A percentile compares a stretch with the other conserved stretches of the same genome.
phyloP scores from a whole-genome alignment of 352 stramenopile species.

The Globisporangium orthogonon region DNA sequence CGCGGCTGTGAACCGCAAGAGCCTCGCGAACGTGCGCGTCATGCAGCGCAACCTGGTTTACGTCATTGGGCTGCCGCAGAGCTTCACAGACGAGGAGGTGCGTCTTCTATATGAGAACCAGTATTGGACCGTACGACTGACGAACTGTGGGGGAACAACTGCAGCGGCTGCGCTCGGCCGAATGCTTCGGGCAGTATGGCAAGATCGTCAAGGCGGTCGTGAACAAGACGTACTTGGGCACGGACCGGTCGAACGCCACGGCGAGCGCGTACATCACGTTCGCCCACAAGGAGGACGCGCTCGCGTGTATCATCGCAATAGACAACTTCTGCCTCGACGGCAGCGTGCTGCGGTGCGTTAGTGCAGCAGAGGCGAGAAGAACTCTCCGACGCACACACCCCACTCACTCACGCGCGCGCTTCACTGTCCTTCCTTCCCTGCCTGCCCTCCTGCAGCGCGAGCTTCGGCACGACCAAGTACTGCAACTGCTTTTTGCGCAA shows the following conservation, averaged over 20 bases:
- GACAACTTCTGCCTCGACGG: constrained; percentile 88
- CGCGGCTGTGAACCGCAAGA: constrained; percentile 62
- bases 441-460: constrained; percentile 44
- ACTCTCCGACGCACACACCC: neutral
- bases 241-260: constrained; percentile 62
- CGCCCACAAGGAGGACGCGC: constrained; percentile 84
- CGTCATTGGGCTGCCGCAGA: constrained; percentile 87
- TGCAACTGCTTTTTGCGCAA: constrained; percentile 93
- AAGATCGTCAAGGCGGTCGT: constrained; percentile 92
- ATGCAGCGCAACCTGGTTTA: constrained; percentile 95
- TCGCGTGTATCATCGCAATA: constrained; percentile 88
- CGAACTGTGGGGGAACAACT: neutral
- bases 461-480: constrained; percentile 95
- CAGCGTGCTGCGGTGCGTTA: constrained; percentile 50
- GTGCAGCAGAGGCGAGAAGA: no score
- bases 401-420: neutral
- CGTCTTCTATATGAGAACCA: no score
- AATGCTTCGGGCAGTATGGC: constrained; percentile 93
- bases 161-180: constrained; percentile 70
- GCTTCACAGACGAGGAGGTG: constrained; percentile 80
- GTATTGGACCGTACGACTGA: no score
- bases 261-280: constrained; percentile 94
- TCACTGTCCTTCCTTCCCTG: neutral
- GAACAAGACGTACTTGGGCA: constrained; percentile 80
- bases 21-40: constrained; percentile 87